phyloP scores from a whole-genome alignment of 495 filamentous ascomycete genomes.

The Bacidia gigantensis region DNA sequence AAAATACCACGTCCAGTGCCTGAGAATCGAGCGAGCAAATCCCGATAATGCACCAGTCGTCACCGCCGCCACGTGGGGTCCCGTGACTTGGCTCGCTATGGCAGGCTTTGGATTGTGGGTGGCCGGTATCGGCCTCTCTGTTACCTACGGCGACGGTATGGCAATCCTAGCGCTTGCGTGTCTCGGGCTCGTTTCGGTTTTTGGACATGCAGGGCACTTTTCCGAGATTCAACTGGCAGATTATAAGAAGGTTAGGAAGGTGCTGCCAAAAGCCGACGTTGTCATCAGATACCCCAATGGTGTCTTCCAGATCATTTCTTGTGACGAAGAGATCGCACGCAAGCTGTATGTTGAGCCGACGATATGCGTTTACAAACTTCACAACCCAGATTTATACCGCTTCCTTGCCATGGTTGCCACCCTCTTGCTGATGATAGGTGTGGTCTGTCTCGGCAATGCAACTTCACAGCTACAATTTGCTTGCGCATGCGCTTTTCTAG shows the following conservation, averaged over 20 bases:
- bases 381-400: slow-evolving; percentile 21
- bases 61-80: slow-evolving; percentile 22
- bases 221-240: slow-evolving; percentile 23
- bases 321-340: slow-evolving; percentile 47
- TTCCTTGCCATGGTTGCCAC: slow-evolving; percentile 30
- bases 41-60: neutral
- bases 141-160: slow-evolving; percentile 27
- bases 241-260: slow-evolving; percentile 33
- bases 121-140: slow-evolving; percentile 24
- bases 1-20: slow-evolving; percentile 26
- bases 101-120: slow-evolving; percentile 24
- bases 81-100: slow-evolving; percentile 25
- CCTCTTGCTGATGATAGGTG: slow-evolving; percentile 35
- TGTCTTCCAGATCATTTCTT: slow-evolving; percentile 46
- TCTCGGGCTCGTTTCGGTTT: slow-evolving; percentile 30
- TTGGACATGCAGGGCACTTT: slow-evolving; percentile 28
- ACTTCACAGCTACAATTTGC: slow-evolving; percentile 26
- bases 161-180: slow-evolving; percentile 27
- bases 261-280: slow-evolving; percentile 42
- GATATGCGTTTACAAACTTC: slow-evolving; percentile 26
- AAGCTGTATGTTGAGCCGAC: slow-evolving; percentile 48
- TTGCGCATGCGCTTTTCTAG: slow-evolving; percentile 30
- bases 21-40: slow-evolving; percentile 21
- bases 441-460: slow-evolving; percentile 32
- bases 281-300: slow-evolving; percentile 47